Evolutionary conservation across 768 basidiomycete genomes (phyloP), one percentile per base, ranked within the genome.

Genomic region (Phylloporus sp.): DNA sequence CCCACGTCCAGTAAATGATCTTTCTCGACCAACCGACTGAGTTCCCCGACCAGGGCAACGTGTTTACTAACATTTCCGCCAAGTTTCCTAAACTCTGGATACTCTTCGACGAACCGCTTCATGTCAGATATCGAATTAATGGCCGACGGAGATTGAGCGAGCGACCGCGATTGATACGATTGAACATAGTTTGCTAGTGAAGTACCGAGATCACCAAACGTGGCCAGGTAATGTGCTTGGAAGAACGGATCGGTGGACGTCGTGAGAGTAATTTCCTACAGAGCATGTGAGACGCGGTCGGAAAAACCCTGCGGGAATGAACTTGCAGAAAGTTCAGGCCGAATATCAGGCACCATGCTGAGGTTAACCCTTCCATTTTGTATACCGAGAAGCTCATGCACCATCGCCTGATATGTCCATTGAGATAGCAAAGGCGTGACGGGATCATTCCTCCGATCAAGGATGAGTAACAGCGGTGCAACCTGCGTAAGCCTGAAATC

Each of bases 361-460:
- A 95, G 67, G 60, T 90, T 83, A 4, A 98, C 93, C 48, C 96
- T 78, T 17, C 95, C 95, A 61, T 97, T 98, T 51, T 88, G 84
- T 37, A 99, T 96, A 3, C 89, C 86, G 7, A 98, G 69, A 13
- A 96, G 73, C 63, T 98, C 96, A 59, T 99, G 96, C 0, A 98
- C 96, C 94, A 98, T 97, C 2, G 95, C 96, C 64, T 98, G 95
- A 69, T 98, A 98, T 21, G 96, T 98, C 96, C 96, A 98, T 67
- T 97, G 96, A 3, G 91, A 91, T 24, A 98, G 75, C 29, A 98
- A 70, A 5, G 96, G 96, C 0, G 96, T 98, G 6, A 98, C 90
- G 3, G 96, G 96, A 60, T 99, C 96, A 66, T 96, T 97, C 53
- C 95, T 75, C 52, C 96, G 79, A 69, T 99, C 96, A 45, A 99